Base-by-base conservation (phyloP, 148 eudicot genomes). In the Persicaria tinctoria region DNA sequence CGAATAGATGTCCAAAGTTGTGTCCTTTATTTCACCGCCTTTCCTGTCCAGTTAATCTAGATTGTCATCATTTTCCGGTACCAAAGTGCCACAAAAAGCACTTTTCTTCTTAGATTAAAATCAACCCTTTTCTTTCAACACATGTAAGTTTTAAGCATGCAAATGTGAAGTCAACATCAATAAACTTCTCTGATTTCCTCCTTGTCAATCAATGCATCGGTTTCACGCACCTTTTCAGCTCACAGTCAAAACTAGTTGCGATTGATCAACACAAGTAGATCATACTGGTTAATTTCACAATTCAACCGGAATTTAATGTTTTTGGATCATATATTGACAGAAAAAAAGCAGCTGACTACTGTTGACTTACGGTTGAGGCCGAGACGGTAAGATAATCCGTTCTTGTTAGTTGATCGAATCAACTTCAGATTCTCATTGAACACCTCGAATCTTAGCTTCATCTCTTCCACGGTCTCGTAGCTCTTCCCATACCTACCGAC, bases 401-500 rank as follows among this genome's bases (percentile, higher is more conserved):
- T 85, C 68, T 41, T 85, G 76, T 96, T 96, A 73, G 90, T 85
- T 47, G 91, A 85, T 83, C 83, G 63, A 47, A 96, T 92, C 85
- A 87, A 79, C 79, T 80, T 85, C 89, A 96, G 83, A 84, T 77
- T 92, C 78, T 92, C 93, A 32, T 77, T 77, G 77, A 85, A 96
- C 2, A 89, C 78, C 76, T 79, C 81, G 72, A 89, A 96, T 80
- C 92, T 88, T 77, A 68, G 54, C 83, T 82, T 84, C 78, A 87
- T 86, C 80, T 92, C 94, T 23, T 83, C 91, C 56, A 70, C 82
- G 7, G 83, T 80, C 75, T 87, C 93, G 18, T 96, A 96, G 81
- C 80, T 92, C 87, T 92, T 95, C 70, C 91, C 94, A 73, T 85
- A 89, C 89, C 99, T 96, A 68, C 45, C 14, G 11, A 68, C 48